Evolutionary conservation across 768 basidiomycete genomes (phyloP), one percentile per base, ranked within the genome.

Genomic region (Naganishia vaughanmartiniae): DNA sequence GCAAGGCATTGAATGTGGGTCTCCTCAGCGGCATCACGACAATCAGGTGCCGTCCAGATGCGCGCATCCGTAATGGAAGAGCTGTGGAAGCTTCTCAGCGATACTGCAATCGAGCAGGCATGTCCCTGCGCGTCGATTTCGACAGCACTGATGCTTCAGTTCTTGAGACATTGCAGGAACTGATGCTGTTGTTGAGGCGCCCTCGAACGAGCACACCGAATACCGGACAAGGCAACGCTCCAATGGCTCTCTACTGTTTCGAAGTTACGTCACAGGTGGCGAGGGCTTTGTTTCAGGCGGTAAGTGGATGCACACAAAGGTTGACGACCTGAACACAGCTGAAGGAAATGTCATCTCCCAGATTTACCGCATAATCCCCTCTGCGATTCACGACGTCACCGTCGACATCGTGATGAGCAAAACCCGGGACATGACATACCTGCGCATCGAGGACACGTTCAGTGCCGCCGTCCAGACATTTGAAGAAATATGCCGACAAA

Each of bases 281-380:
- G 6, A 36, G 39, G 26, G 39, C 31, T 24, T 34, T 63, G 2
- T 17, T 63, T 6, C 36, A 42, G 10, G n/a, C 60, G 30, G 60
- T 63, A n/a, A 63, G 60, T 63, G 30, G 4, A 3, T 28, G 24
- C 42, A 4, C 33, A 2, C 42, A 36, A 36, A 36, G n/a, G 12
- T 36, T 7, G 42, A 15, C 17, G 14, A 15, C 42, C 17, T 15
- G 42, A 7, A 42, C 17, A 15, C 42, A 15, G 42, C 42, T 42
- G 42, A 42, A 36, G 34, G 34, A 12, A 36, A 11, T 7, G 5
- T 14, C 9, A 12, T 31, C 4, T 31, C 34, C 33, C n/a, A 63
- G 60, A 34, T 63, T 11, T 63, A 34, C 39, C 60, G 60, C 24
- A 36, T 63, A 11, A 42, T 63, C 17, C 60, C 60, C 60, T 26